Percentiles rank a stretch among this genome's conserved stretches.
phyloP scores from a whole-genome alignment of 257 asterid species.

The Voacanga thouarsii region DNA sequence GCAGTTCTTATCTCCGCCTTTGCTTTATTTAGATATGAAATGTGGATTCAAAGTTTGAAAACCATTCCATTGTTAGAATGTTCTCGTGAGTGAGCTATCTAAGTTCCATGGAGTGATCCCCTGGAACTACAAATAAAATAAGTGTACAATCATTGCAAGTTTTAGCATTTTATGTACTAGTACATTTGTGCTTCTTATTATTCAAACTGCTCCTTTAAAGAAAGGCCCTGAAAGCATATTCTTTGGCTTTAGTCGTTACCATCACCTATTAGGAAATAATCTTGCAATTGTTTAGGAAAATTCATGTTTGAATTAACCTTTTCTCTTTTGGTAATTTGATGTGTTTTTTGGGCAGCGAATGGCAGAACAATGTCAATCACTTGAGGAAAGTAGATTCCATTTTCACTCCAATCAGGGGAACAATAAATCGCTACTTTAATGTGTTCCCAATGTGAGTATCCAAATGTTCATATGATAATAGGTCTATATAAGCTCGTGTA shows the following conservation, averaged over 20 bases:
- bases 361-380: constrained; percentile 40
- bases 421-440: constrained; percentile 43
- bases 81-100: too few relatives aligned
- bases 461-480: constrained; percentile 6
- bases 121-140: too few relatives aligned
- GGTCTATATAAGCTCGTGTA: neutral
- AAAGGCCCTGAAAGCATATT: neutral
- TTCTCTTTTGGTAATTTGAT: constrained; percentile 15
- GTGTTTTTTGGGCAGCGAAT: constrained; percentile 38
- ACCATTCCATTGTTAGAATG: too few relatives aligned
- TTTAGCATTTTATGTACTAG: too few relatives aligned
- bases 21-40: too few relatives aligned
- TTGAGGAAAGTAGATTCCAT: constrained; percentile 35
- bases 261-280: neutral
- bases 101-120: too few relatives aligned
- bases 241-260: neutral
- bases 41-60: too few relatives aligned
- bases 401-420: constrained; percentile 31
- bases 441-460: constrained; percentile 55
- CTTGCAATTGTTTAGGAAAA: too few relatives aligned
- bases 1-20: too few relatives aligned
- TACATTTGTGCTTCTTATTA: too few relatives aligned
- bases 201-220: neutral
- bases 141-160: too few relatives aligned
- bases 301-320: neutral